Conservation (phyloP, 208 protist genomes). For the Trichomonas tenax region DNA sequence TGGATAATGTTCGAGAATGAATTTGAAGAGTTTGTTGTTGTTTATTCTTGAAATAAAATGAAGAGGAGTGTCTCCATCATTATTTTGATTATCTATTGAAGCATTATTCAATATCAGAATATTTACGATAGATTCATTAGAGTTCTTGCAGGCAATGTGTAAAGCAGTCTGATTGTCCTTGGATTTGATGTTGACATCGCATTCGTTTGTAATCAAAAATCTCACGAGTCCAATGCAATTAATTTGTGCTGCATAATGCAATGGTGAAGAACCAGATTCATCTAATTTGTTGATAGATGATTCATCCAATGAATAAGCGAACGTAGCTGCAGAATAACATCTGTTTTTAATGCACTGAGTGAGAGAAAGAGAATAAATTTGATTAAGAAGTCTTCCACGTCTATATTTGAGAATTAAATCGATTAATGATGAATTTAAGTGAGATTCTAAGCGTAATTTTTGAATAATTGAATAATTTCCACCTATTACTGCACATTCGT, state of each 20-base stretch:
- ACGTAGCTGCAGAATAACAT: neutral
- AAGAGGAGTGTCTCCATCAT: neutral
- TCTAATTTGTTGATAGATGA: neutral
- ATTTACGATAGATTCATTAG: neutral
- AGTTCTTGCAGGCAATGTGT: neutral
- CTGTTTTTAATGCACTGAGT: neutral
- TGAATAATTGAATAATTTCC: neutral
- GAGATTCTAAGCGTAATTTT: neutral
- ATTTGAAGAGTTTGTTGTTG: neutral
- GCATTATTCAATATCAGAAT: neutral
- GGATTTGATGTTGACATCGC: neutral
- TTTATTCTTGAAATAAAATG: neutral
- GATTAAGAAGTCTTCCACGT: neutral
- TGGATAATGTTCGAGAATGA: neutral
- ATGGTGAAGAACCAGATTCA: neutral
- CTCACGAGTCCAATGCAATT: neutral
- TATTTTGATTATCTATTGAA: neutral
- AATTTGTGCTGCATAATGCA: neutral
- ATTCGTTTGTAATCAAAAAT: neutral
- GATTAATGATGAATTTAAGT: neutral
- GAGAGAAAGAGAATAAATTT: neutral
- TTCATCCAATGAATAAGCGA: neutral
- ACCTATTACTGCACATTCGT: neutral
- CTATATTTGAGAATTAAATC: neutral
- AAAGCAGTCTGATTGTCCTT: neutral